Conservation (phyloP, 352 stramenopile species). For the Plasmopara halstedii region DNA sequence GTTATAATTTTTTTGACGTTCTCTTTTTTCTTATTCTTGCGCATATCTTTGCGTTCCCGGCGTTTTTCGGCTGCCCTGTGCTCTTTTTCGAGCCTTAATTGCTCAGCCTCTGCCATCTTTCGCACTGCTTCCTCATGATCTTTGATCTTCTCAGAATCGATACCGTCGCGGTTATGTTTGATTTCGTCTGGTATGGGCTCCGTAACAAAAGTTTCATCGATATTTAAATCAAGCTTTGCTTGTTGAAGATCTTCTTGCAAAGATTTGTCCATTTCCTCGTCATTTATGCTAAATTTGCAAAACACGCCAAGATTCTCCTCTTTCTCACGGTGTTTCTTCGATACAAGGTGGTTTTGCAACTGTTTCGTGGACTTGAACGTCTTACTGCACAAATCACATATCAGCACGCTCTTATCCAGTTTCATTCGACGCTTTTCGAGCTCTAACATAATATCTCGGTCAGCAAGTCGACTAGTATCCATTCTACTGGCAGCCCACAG, state of each 20-base stretch:
- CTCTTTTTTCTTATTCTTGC: constrained; percentile 76
- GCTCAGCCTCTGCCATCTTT: constrained; percentile 34
- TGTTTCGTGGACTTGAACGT: constrained; percentile 82
- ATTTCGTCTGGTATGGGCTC: constrained; percentile 4
- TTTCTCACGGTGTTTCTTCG: constrained; percentile 77
- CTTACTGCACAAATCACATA: constrained; percentile 79
- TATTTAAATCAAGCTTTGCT: constrained; percentile 8
- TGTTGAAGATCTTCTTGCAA: constrained; percentile 53
- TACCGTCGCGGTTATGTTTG: constrained; percentile 4
- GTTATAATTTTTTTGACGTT: constrained; percentile 63
- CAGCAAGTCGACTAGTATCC: constrained; percentile 39
- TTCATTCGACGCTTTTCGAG: constrained; percentile 58
- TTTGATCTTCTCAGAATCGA: constrained; percentile 21
- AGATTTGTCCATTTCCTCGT: constrained; percentile 53
- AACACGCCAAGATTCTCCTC: constrained; percentile 62
- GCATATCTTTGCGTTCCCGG: constrained; percentile 70
- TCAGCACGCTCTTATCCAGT: constrained; percentile 54
- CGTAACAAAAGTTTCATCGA: neutral
- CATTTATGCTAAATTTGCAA: constrained; percentile 42
- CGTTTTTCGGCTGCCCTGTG: constrained; percentile 74
- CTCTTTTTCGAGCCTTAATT: constrained; percentile 57
- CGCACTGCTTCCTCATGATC: constrained; percentile 26
- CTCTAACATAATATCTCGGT: constrained; percentile 56
- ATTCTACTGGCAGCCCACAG: constrained; percentile 36
- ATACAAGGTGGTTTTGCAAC: constrained; percentile 68